Base-by-base conservation (phyloP, 164 flowering plant genomes). In the Vitis rotundifolia region DNA sequence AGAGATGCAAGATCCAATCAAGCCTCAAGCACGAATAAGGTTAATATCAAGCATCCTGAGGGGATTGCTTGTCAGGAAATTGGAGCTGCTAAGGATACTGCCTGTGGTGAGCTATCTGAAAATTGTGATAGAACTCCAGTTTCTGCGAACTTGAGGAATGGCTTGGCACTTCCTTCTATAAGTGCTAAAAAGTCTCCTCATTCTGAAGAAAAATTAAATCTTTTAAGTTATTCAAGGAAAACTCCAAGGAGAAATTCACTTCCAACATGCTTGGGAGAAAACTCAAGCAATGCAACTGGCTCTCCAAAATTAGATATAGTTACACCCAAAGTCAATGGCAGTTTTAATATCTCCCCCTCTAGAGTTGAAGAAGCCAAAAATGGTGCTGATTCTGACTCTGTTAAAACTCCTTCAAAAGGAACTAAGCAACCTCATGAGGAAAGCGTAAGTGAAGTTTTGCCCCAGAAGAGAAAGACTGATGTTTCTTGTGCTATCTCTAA, bases 171-270 rank as follows among this genome's bases (percentile, higher is more conserved):
- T 64, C 71, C 63, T 26, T 49, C 74, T 48, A 65, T 50, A 59
- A 74, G 70, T 67, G 73, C 69, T 16, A 70, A 75, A 68, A 83
- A 72, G 57, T 66, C 80, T 31, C 67, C 76, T 67, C 56, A 50
- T 57, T 74, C 80, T 63, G 82, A 70, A 57, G 75, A 74, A 51
- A 84, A 73, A 63, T 50, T 16, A 15, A 67, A 58, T 71, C 9
- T 77, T 54, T 1, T 37, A 54, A 84, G 78, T 77, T 75, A 80
- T 69, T 64, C 79, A 1, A 82, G 86, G 72, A 87, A 80, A 78
- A 71, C 66, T 28, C 77, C 78, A n/a, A 63, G 63, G 75, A 82
- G 64, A 68, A 69, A 82, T 47, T 62, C 79, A 63, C 71, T 62
- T 62, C 69, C 85, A 61, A 28, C 53, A 11, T 58, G 47, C 49